A percentile compares a stretch with the other conserved stretches of the same genome.
Conservation (phyloP, 1,284 basidiomycete species). For the Tilletia horrida region DNA sequence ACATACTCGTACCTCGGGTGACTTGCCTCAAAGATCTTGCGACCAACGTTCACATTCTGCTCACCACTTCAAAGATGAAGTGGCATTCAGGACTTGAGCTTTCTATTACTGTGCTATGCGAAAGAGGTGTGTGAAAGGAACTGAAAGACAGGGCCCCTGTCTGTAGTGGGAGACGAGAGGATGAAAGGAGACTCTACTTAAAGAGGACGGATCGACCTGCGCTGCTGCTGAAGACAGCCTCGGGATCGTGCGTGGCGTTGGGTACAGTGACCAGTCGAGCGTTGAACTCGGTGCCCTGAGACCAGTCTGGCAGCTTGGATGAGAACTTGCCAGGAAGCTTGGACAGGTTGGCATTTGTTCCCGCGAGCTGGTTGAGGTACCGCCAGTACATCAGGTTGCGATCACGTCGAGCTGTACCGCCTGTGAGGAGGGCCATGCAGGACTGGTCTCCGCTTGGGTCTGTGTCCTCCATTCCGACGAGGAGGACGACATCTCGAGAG, state of each 20-base stretch:
- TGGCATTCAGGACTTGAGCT: no score
- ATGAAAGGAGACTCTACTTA: background rate
- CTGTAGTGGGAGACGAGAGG: no score
- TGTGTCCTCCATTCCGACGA: conserved; percentile 46
- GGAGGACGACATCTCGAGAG: conserved; percentile 44
- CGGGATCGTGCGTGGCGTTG: background rate
- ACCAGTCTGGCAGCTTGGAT: conserved; percentile 3
- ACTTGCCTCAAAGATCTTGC: no score
- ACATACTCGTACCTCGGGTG: no score
- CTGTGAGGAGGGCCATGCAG: conserved; percentile 51
- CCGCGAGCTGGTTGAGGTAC: conserved; percentile 47
- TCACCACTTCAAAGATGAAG: no score
- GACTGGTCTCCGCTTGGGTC: conserved; percentile 40
- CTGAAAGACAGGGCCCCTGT: no score
- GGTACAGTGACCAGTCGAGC: background rate
- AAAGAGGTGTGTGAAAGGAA: no score
- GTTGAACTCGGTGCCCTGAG: background rate
- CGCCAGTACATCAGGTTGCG: conserved; percentile 51
- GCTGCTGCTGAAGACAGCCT: background rate
- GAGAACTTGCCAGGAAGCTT: conserved; percentile 1
- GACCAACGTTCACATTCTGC: no score
- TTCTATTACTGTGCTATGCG: no score
- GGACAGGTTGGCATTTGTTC: conserved; percentile 10
- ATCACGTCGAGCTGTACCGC: conserved; percentile 43
- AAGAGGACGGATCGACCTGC: conserved; percentile 1